phyloP scores from a whole-genome alignment of 495 filamentous ascomycete genomes.

The Aspergillus conjunctus region DNA sequence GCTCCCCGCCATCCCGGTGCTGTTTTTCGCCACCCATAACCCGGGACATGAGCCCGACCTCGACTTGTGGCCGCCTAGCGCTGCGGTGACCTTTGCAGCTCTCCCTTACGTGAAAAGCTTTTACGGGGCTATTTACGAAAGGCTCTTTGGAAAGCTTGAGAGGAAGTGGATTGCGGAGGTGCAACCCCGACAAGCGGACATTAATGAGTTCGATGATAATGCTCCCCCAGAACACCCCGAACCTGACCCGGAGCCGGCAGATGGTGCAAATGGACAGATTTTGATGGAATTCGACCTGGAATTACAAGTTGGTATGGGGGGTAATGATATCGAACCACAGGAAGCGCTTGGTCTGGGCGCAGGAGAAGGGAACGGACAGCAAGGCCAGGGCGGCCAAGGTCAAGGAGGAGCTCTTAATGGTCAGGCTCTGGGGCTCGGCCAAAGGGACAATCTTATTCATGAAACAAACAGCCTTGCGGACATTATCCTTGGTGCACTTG shows the following conservation, averaged over 20 bases:
- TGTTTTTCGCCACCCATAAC: slow-evolving; percentile 59
- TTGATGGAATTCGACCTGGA: slow-evolving; percentile 51
- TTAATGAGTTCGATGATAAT: slow-evolving; percentile 46
- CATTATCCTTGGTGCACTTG: slow-evolving; percentile 60
- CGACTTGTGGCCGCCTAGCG: slow-evolving; percentile 72
- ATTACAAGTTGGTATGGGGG: slow-evolving; percentile 43
- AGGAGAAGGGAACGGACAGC: slow-evolving; percentile 36
- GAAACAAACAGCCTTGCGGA: slow-evolving; percentile 56
- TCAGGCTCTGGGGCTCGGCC: slow-evolving; percentile 36
- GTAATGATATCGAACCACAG: slow-evolving; percentile 11
- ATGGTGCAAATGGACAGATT: slow-evolving; percentile 42
- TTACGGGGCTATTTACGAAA: slow-evolving; percentile 69
- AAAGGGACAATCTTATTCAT: slow-evolving; percentile 51
- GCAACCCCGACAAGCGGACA: slow-evolving; percentile 58
- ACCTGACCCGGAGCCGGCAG: slow-evolving; percentile 40
- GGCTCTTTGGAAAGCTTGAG: slow-evolving; percentile 63
- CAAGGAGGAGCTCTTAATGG: slow-evolving; percentile 30
- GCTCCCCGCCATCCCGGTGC: slow-evolving; percentile 62
- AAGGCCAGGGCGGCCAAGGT: slow-evolving; percentile 31
- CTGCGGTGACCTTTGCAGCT: slow-evolving; percentile 66
- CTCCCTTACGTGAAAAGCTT: slow-evolving; percentile 68
- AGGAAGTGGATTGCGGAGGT: slow-evolving; percentile 66
- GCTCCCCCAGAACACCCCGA: slow-evolving; percentile 49
- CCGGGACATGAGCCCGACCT: slow-evolving; percentile 46
- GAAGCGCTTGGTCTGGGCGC: slow-evolving; percentile 8